phyloP scores from a whole-genome alignment of 73 alveolate species.

The Effrenium voratum region DNA sequence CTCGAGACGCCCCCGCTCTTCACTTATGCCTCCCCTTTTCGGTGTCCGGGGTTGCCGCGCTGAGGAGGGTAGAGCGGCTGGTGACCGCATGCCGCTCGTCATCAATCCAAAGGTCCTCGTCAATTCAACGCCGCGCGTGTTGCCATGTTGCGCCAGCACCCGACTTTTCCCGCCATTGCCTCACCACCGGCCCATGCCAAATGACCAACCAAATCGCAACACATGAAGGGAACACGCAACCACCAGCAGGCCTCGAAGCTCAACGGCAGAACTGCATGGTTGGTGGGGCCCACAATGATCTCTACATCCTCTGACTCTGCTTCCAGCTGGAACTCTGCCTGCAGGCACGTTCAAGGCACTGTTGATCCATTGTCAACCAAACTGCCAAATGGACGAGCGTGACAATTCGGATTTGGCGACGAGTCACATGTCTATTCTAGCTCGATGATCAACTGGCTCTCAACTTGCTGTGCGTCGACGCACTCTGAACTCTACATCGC shows the following conservation, averaged over 20 bases:
- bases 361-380: too few species aligned
- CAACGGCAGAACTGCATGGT: slow-evolving; percentile 75
- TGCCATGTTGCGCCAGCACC: background rate
- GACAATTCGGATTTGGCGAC: too few species aligned
- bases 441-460: too few species aligned
- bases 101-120: slow-evolving; percentile 26
- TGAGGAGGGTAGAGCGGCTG: slow-evolving; percentile 25
- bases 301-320: slow-evolving; percentile 42
- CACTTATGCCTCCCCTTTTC: too few species aligned
- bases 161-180: background rate
- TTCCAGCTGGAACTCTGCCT: slow-evolving; percentile 45
- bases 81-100: background rate
- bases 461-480: too few species aligned
- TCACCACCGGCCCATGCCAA: too few species aligned
- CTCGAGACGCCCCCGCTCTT: too few species aligned
- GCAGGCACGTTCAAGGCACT: too few species aligned
- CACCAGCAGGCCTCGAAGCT: slow-evolving; percentile 56
- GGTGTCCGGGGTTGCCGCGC: background rate
- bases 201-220: background rate
- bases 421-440: too few species aligned
- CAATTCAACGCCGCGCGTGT: background rate
- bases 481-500: too few species aligned
- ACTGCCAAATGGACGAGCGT: too few species aligned
- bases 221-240: background rate
- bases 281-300: slow-evolving; percentile 73